These are phyloP conservation scores for Fragilaria crotonensis DNA, from an alignment of 108 stramenopile genomes.

Conservation along the genomic window DNA sequence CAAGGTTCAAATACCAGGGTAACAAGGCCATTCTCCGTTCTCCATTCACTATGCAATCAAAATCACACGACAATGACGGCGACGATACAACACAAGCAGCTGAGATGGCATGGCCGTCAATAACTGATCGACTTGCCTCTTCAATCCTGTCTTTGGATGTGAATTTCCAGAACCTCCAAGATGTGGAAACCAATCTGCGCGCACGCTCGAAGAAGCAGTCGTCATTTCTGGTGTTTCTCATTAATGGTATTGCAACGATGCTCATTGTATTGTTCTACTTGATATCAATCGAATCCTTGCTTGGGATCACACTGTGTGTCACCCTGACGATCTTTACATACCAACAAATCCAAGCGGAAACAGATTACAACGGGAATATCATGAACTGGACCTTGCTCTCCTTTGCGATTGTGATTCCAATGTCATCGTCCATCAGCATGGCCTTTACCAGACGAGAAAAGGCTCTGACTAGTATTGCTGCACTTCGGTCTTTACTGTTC, in stretches of 20 bases:
- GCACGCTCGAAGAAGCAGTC: not conserved
- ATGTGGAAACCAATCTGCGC: not conserved
- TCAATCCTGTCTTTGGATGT: not conserved
- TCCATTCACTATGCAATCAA: no score
- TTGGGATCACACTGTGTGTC: not conserved
- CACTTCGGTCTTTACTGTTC: not conserved
- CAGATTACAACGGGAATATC: not conserved
- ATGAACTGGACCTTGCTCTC: slow-evolving; percentile 38
- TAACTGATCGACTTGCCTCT: not conserved
- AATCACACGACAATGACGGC: no score
- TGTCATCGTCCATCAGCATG: slow-evolving; percentile 44
- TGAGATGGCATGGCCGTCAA: not conserved
- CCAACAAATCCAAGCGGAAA: not conserved
- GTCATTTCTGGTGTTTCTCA: not conserved
- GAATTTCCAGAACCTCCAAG: not conserved
- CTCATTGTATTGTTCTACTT: not conserved
- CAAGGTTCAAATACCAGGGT: no score
- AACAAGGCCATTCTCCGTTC: no score
- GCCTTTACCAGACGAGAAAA: slow-evolving; percentile 60
- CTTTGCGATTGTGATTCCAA: slow-evolving; percentile 67
- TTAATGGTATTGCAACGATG: not conserved
- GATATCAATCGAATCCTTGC: not conserved
- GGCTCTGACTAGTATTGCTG: slow-evolving; percentile 26
- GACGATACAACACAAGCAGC: no score
- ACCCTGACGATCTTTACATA: not conserved